Percentiles rank a stretch among this genome's conserved stretches.
These are phyloP conservation scores for Cladophialophora psammophila DNA, from an alignment of 2,329 filamentous ascomycete species.

Conservation along the genomic window DNA sequence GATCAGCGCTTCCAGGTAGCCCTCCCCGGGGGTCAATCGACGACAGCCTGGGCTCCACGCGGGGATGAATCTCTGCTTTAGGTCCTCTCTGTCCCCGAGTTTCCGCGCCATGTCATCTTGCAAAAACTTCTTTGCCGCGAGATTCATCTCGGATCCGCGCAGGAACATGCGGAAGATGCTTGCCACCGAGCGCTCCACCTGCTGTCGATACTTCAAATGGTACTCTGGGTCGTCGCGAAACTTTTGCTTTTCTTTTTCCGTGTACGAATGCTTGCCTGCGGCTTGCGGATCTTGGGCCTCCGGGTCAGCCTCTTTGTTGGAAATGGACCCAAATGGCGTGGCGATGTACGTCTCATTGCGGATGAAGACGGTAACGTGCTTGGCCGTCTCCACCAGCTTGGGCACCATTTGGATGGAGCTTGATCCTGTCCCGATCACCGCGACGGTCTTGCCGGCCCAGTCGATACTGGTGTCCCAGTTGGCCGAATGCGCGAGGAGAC, in stretches of 20 bases:
- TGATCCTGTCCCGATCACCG: constrained; percentile 28
- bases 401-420: constrained; percentile 44
- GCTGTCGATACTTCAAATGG: constrained; percentile 29
- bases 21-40: constrained; percentile 54
- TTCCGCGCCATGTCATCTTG: constrained; percentile 38
- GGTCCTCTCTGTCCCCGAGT: constrained; percentile 36
- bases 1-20: constrained; percentile 36
- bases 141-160: constrained; percentile 30
- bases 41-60: constrained; percentile 51
- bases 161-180: constrained; percentile 32
- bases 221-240: constrained; percentile 34
- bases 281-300: constrained; percentile 31
- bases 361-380: constrained; percentile 45
- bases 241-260: constrained; percentile 35
- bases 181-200: constrained; percentile 28
- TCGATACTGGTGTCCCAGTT: constrained; percentile 45
- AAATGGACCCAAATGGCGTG: constrained; percentile 32
- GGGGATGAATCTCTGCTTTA: constrained; percentile 39
- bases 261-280: constrained; percentile 35
- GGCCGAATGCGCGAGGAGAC: constrained; percentile 46
- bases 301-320: constrained; percentile 39
- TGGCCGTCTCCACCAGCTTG: constrained; percentile 43
- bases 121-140: constrained; percentile 26
- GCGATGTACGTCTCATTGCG: constrained; percentile 45
- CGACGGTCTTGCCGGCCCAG: constrained; percentile 36